Conservation (phyloP, 1,139 yeast genomes). For the Geotrichum citri-aurantii region DNA sequence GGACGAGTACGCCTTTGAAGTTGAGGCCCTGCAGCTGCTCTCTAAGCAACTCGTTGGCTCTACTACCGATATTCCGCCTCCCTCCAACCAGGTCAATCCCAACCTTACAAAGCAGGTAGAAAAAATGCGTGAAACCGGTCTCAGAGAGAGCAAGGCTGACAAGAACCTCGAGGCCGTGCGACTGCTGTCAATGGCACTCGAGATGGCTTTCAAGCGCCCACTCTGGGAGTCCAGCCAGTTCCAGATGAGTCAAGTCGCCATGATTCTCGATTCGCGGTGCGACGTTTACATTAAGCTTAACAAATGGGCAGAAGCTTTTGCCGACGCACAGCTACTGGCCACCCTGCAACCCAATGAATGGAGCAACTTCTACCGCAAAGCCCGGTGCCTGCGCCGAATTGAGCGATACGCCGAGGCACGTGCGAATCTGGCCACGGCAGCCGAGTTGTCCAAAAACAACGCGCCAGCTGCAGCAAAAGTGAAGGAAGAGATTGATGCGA, state of each 20-base stretch:
- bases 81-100: conserved; percentile 50
- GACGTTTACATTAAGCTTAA: conserved; percentile 70
- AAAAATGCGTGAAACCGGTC: conserved; percentile 70
- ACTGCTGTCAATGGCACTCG: conserved; percentile 70
- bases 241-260: conserved; percentile 69
- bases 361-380: conserved; percentile 77
- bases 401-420: conserved; percentile 69
- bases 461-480: conserved; percentile 10
- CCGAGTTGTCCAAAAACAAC: conserved; percentile 38
- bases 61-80: conserved; percentile 60
- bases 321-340: conserved; percentile 74
- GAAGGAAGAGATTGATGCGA: conserved; percentile 9
- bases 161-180: conserved; percentile 68
- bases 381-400: conserved; percentile 64
- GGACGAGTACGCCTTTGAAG: conserved; percentile 33
- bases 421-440: conserved; percentile 72
- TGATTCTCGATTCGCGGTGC: conserved; percentile 71
- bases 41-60: conserved; percentile 53
- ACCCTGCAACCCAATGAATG: conserved; percentile 59
- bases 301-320: conserved; percentile 65
- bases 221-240: conserved; percentile 82
- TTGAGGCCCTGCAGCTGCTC: conserved; percentile 59
- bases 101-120: conserved; percentile 53
- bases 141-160: conserved; percentile 53
- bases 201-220: conserved; percentile 72